Base-by-base conservation (phyloP, 1,284 basidiomycete species). In the Xanthoconium separans region DNA sequence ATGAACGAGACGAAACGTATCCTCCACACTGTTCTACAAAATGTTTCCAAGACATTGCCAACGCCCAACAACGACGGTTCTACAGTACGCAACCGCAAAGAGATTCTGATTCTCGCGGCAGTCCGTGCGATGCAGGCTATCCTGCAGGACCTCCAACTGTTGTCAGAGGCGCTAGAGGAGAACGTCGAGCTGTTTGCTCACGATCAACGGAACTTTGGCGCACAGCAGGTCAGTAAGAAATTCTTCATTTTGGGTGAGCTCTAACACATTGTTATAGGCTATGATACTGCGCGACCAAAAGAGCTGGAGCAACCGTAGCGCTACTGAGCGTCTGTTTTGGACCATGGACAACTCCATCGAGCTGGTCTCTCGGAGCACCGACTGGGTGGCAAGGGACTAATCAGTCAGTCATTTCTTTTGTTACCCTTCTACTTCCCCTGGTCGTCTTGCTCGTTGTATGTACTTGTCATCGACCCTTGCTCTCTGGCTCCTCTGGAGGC, bases 201-300 rank as follows among this genome's bases (percentile, higher is more conserved):
- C 63, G 93, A 95, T 71, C 89, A 93, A 65, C 80, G 93, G 53
- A 95, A 95, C 71, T 92, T 93, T 71, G 93, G 92, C 46, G 93
- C 93, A 54, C 94, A 97, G 69, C 92, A 95, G 84, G 91, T 92
- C 61, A 58, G 80, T 75, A 27, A 13, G 46, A 29, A 20, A 50
- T 18, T 39, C 20, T 27, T 40, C 18, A 36, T 58, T 29, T 42
- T 43, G 39, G 20, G 12, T 7, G 20, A 34, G 8, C 2, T 37
- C 22, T n/a, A n/a, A 44, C 18, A 15, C 13, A 36, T 51, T 51
- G 49, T 51, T 44, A 9, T 65, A 95, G 88, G 93, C 93, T 20
- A 93, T 95, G 83, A 92, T 97, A 55, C 76, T 97, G 16, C 81
- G 94, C 33, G 89, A 94, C 64, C 95, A 98, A 72, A 93, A 93